Evolutionary conservation across 208 protist species (phyloP).

Genomic region (Porcisia hertigi): DNA sequence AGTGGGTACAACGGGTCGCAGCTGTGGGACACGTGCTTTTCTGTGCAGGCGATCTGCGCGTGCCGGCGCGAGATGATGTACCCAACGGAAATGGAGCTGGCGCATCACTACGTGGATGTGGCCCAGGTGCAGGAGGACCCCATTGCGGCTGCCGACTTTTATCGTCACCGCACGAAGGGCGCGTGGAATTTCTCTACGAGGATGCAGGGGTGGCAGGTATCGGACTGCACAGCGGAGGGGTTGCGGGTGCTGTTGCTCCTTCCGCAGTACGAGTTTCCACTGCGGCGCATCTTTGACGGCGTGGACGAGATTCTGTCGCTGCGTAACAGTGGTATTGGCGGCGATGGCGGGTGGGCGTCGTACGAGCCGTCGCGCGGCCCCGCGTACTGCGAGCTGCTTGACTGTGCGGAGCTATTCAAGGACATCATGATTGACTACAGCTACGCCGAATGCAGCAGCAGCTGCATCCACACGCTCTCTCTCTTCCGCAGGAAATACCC

Average conservation of each 20-base stretch:
- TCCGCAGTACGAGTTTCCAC: conserved; percentile 46
- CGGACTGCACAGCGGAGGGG: conserved; percentile 97
- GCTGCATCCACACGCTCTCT: conserved; percentile 93
- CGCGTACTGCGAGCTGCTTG: conserved; percentile 92
- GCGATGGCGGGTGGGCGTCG: conserved; percentile 94
- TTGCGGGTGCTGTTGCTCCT: conserved; percentile 90
- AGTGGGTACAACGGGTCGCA: conserved; percentile 98
- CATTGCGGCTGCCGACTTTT: conserved; percentile 82
- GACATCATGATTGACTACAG: conserved; percentile 98
- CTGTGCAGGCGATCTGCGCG: conserved; percentile 93
- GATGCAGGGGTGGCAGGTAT: conserved; percentile 96
- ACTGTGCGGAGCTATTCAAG: conserved; percentile 96
- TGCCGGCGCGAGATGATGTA: conserved; percentile 69
- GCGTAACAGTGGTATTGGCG: conserved; percentile 78
- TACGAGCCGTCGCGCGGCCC: conserved; percentile 94
- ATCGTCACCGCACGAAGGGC: conserved; percentile 94
- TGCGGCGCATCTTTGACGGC: conserved; percentile 71
- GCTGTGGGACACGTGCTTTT: conserved; percentile 98
- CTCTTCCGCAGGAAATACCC: conserved; percentile 92
- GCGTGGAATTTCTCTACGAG: conserved; percentile 97
- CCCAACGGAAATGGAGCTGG: conserved; percentile 72
- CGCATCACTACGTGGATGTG: conserved; percentile 93
- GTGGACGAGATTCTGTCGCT: conserved; percentile 96
- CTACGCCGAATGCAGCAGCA: conserved; percentile 96
- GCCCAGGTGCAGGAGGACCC: conserved; percentile 93